These are phyloP conservation scores for Microascus cirrosus DNA, from an alignment of 2,329 filamentous ascomycete species.

Conservation along the genomic window DNA sequence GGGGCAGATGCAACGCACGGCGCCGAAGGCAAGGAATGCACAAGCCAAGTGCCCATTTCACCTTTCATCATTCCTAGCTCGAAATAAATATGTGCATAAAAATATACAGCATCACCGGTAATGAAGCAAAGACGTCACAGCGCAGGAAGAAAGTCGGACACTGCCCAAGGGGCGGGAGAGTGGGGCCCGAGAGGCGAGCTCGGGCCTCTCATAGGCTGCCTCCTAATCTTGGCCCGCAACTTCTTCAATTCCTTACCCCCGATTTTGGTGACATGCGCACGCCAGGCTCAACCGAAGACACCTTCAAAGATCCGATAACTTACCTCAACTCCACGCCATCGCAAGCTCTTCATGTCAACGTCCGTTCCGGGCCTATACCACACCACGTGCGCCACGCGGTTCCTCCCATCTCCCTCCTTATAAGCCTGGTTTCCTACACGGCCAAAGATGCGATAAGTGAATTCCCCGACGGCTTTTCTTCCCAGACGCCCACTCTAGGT, in stretches of 20 bases:
- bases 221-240: not conserved
- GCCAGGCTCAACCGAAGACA: not conserved
- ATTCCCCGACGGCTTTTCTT: not conserved
- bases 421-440: not conserved
- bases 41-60: no score
- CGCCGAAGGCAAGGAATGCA: no score
- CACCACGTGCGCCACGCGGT: not conserved
- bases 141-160: not conserved
- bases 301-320: not conserved
- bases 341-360: not conserved
- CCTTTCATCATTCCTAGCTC: not conserved
- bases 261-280: not conserved
- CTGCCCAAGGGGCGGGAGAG: not conserved
- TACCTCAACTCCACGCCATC: not conserved
- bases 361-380: not conserved
- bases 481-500: not conserved
- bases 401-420: not conserved
- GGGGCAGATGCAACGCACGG: no score
- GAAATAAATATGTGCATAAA: not conserved
- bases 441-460: not conserved
- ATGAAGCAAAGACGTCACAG: not conserved
- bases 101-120: not conserved
- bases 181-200: not conserved
- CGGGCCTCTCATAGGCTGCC: not conserved
- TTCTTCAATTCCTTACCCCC: not conserved